Conservation (phyloP, 2,329 filamentous ascomycete species). For the Paraphaeosphaeria sporulosa region DNA sequence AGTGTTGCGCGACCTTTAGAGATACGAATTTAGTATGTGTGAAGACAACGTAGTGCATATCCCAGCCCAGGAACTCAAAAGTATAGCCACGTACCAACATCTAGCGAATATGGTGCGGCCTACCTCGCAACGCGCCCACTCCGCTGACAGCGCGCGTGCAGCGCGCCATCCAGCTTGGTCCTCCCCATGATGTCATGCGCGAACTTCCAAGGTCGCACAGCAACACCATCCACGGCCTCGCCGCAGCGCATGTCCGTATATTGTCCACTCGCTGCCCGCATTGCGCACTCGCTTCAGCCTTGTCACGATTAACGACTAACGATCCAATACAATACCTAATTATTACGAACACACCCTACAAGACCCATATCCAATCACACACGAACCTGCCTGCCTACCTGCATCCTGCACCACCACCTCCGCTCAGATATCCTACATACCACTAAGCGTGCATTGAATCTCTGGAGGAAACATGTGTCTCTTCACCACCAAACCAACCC, state of each 20-base stretch:
- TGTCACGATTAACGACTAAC: neutral
- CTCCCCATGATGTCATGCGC: conserved; percentile 6
- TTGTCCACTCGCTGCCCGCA: neutral
- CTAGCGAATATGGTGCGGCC: too few relatives aligned
- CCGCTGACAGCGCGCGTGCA: neutral
- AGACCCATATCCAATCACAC: neutral
- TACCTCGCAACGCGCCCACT: too few relatives aligned
- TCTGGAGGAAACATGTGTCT: conserved; percentile 38
- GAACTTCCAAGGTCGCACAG: conserved; percentile 11
- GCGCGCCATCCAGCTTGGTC: neutral
- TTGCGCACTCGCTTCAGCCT: neutral
- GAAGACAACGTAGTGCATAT: too few relatives aligned
- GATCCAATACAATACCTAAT: neutral
- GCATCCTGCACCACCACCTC: too few relatives aligned
- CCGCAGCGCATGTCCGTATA: neutral
- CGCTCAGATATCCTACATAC: too few relatives aligned
- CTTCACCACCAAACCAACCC: conserved; percentile 39
- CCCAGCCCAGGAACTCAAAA: too few relatives aligned
- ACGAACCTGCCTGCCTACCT: neutral
- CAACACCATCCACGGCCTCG: neutral
- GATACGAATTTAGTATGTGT: too few relatives aligned
- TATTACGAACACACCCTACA: neutral
- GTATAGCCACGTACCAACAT: too few relatives aligned
- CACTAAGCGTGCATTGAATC: neutral
- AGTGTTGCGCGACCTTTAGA: too few relatives aligned